Conservation (phyloP, 2,329 filamentous ascomycete genomes). For the Paracamarosporium sp. region DNA sequence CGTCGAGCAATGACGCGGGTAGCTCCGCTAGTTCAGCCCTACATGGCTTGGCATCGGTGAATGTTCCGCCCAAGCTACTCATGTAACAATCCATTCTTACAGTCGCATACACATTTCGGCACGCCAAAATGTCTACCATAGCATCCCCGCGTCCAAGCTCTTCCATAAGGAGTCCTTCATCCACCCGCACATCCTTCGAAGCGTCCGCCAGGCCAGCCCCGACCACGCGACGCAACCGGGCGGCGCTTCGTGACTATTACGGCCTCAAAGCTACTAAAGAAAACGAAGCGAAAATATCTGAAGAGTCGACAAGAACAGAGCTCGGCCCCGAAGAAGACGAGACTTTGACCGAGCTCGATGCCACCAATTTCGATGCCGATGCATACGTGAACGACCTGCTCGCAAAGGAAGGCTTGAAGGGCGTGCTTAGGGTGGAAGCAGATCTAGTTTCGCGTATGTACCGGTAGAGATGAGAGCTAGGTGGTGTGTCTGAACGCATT, state of each 20-base stretch:
- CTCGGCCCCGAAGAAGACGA: slow-evolving; percentile 60
- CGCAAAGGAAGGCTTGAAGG: slow-evolving; percentile 68
- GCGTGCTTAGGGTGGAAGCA: slow-evolving; percentile 74
- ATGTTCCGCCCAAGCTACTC: slow-evolving; percentile 3
- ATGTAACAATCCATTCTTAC: neutral
- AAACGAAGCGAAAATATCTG: slow-evolving; percentile 37
- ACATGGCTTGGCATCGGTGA: slow-evolving; percentile 24
- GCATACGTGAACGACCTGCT: slow-evolving; percentile 70
- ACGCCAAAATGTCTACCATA: slow-evolving; percentile 62
- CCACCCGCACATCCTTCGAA: slow-evolving; percentile 77
- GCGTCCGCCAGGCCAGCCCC: slow-evolving; percentile 47
- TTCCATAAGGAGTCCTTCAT: slow-evolving; percentile 71
- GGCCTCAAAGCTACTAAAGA: slow-evolving; percentile 68
- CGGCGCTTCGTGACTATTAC: slow-evolving; percentile 93
- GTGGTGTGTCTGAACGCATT: slow-evolving; percentile 3
- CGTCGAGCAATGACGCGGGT: slow-evolving; percentile 19
- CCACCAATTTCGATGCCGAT: slow-evolving; percentile 73
- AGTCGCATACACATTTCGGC: neutral
- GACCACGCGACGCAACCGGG: slow-evolving; percentile 70
- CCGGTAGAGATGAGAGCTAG: neutral
- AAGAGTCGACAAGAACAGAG: slow-evolving; percentile 36
- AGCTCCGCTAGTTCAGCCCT: slow-evolving; percentile 19
- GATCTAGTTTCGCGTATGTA: slow-evolving; percentile 63
- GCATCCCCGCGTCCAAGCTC: slow-evolving; percentile 66
- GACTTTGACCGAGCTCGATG: slow-evolving; percentile 73